phyloP scores from a whole-genome alignment of 1,284 basidiomycete genomes.

The Apiotrichum gracile region DNA sequence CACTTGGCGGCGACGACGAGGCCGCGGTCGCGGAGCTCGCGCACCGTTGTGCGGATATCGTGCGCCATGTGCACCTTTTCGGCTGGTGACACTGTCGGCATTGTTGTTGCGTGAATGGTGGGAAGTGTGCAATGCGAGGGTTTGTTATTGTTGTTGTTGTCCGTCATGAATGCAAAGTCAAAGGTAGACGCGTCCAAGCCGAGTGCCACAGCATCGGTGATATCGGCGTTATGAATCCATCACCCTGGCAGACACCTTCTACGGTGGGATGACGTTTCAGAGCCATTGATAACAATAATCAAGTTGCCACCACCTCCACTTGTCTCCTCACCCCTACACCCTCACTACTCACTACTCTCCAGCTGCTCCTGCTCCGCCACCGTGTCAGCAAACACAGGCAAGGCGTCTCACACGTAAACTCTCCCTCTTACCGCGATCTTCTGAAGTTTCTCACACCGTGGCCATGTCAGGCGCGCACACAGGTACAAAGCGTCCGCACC shows the following conservation, averaged over 20 bases:
- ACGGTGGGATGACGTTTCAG: too few species aligned
- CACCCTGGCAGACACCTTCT: too few species aligned
- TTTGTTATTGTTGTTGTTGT: slow-evolving; percentile 4
- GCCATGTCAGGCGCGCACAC: slow-evolving; percentile 5
- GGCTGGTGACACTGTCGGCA: slow-evolving; percentile 6
- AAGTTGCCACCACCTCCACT: neutral
- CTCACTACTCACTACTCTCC: too few species aligned
- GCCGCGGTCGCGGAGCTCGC: slow-evolving; percentile 44
- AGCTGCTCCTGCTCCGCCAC: neutral
- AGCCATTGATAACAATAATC: too few species aligned
- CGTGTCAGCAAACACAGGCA: neutral
- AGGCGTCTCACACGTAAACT: slow-evolving; percentile 8
- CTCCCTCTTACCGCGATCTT: neutral
- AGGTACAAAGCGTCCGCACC: slow-evolving; percentile 9
- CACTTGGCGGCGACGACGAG: slow-evolving; percentile 45
- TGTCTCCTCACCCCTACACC: neutral
- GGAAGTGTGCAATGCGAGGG: neutral
- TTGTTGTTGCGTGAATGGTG: neutral
- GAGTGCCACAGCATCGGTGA: neutral
- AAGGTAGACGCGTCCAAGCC: neutral
- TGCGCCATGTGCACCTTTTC: slow-evolving; percentile 38
- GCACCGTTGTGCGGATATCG: slow-evolving; percentile 37
- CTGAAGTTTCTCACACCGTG: slow-evolving; percentile 15
- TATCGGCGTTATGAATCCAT: neutral
- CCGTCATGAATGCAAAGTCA: too few species aligned